Percentiles rank a stretch among this genome's conserved stretches.
Evolutionary conservation across 2,329 filamentous ascomycete species (phyloP).

Genomic region (Lecanoromycetidae sp.): DNA sequence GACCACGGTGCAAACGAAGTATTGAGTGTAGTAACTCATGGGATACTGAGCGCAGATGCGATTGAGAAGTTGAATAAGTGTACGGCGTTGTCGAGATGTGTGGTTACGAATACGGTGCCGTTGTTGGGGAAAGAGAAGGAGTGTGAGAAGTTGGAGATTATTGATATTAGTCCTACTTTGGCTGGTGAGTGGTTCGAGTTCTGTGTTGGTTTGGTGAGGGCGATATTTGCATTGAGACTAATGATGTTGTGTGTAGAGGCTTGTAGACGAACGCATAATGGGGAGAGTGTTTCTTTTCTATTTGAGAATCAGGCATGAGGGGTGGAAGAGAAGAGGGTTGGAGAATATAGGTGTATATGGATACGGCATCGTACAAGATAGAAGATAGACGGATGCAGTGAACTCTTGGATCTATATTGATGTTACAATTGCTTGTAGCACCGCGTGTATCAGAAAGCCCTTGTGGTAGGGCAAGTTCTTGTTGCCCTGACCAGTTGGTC

Average conservation of each 20-base stretch:
- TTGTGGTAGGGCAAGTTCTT: too few species aligned
- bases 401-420: too few species aligned
- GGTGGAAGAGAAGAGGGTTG: not conserved
- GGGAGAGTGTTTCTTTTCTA: constrained; percentile 40
- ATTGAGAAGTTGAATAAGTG: constrained; percentile 76
- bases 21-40: constrained; percentile 90
- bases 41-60: constrained; percentile 77
- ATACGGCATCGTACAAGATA: too few species aligned
- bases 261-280: constrained; percentile 39
- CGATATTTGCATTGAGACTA: not conserved
- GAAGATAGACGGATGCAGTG: too few species aligned
- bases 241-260: constrained; percentile 25
- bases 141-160: constrained; percentile 73
- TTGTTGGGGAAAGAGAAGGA: constrained; percentile 66
- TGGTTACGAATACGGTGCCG: constrained; percentile 83
- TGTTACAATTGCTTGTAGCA: too few species aligned
- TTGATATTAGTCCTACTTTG: constrained; percentile 74
- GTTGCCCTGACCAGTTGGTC: too few species aligned
- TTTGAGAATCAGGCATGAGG: constrained; percentile 32
- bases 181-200: constrained; percentile 21
- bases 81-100: constrained; percentile 56
- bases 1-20: constrained; percentile 77
- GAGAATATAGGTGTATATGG: not conserved
- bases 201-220: not conserved
- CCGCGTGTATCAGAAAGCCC: too few species aligned